Evolutionary conservation across 805 yeast species (phyloP).

Genomic region (Yarrowia sp.): DNA sequence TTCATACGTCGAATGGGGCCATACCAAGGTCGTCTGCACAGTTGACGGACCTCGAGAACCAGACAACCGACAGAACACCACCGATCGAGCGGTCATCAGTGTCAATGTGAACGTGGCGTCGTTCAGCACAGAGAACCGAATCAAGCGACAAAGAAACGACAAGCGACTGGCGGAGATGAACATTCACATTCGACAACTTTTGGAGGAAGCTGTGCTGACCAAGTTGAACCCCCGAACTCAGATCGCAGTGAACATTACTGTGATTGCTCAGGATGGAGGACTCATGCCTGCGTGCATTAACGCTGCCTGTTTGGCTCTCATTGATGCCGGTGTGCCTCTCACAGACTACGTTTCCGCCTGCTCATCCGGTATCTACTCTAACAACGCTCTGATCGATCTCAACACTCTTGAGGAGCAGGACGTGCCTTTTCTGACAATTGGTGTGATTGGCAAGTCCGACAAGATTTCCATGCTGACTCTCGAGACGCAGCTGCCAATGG

Average conservation of each 20-base stretch:
- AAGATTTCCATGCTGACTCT: constrained; percentile 71
- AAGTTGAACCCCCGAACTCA: constrained; percentile 79
- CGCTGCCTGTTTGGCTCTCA: constrained; percentile 81
- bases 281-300: constrained; percentile 74
- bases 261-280: constrained; percentile 89
- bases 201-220: constrained; percentile 60
- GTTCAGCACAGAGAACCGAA: constrained; percentile 74
- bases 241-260: constrained; percentile 71
- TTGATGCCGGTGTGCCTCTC: constrained; percentile 95
- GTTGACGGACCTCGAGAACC: constrained; percentile 93
- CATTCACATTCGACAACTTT: constrained; percentile 38
- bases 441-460: constrained; percentile 78
- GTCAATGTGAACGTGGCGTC: constrained; percentile 73
- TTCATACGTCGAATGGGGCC: constrained; percentile 87
- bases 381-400: constrained; percentile 77
- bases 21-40: constrained; percentile 79
- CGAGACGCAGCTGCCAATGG: constrained; percentile 84
- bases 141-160: constrained; percentile 66
- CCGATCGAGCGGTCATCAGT: constrained; percentile 55
- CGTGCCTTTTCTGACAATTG: constrained; percentile 76
- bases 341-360: constrained; percentile 84
- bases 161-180: constrained; percentile 38
- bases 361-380: constrained; percentile 74
- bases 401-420: constrained; percentile 81
- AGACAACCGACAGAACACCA: constrained; percentile 44